Percentiles rank a stretch among this genome's conserved stretches.
phyloP scores from a whole-genome alignment of 2,329 filamentous ascomycete genomes.

The Sarocladium oryzae region DNA sequence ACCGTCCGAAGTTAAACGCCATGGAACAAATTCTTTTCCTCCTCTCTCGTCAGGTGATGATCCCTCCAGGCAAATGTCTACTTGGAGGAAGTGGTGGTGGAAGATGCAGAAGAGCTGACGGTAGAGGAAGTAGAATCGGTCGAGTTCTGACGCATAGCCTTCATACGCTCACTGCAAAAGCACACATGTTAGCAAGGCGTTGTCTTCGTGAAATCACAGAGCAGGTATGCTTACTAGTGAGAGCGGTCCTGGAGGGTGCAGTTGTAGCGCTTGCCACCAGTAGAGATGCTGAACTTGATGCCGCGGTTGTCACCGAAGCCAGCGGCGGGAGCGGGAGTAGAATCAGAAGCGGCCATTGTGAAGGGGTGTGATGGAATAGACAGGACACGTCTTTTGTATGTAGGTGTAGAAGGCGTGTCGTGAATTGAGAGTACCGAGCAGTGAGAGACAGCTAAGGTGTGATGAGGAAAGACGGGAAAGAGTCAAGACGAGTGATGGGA shows the following conservation, averaged over 20 bases:
- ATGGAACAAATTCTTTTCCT: slow-evolving; percentile 9
- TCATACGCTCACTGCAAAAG: slow-evolving; percentile 30
- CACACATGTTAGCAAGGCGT: slow-evolving; percentile 11
- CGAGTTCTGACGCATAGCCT: slow-evolving; percentile 30
- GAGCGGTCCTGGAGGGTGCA: slow-evolving; percentile 39
- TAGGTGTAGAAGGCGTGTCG: too few species aligned
- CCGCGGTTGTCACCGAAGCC: slow-evolving; percentile 30
- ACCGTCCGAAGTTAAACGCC: background rate
- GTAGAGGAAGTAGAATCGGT: slow-evolving; percentile 28
- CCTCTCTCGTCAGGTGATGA: background rate
- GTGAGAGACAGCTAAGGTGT: too few species aligned
- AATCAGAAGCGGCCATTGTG: slow-evolving; percentile 12
- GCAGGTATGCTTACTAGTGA: slow-evolving; percentile 40
- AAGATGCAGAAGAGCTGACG: slow-evolving; percentile 19
- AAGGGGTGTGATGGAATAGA: background rate
- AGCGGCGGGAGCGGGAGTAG: slow-evolving; percentile 12
- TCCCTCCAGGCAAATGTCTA: slow-evolving; percentile 10
- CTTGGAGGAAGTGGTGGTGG: background rate
- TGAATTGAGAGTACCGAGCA: too few species aligned
- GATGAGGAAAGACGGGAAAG: background rate
- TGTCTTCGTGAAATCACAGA: too few species aligned
- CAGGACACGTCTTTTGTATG: too few species aligned
- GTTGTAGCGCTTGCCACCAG: slow-evolving; percentile 30
- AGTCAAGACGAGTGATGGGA: background rate
- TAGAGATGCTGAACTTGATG: slow-evolving; percentile 41